Base-by-base conservation (phyloP, 371 early-diverging fungal genomes). In the Zancudomyces culisetae region DNA sequence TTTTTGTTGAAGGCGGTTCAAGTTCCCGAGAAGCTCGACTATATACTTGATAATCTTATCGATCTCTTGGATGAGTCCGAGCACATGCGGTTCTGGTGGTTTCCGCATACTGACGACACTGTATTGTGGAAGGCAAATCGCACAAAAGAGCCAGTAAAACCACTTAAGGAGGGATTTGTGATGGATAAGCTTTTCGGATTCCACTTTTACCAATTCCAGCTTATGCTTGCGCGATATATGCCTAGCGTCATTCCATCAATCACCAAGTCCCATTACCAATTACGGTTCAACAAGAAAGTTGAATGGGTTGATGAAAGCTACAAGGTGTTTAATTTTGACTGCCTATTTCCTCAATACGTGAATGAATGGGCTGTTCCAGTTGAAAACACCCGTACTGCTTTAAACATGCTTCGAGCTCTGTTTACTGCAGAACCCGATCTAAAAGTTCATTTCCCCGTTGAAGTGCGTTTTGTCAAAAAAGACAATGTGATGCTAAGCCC, bases 41-140 rank as follows among this genome's bases (percentile, higher is more conserved):
- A 71, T 10, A 67, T 83, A 20, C 53, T 85, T 28, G 59, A 72
- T n/a, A 58, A 76, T 30, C 72, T 81, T 57, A 64, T 68, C 40
- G 43, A 43, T 18, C 64, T 82, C 2, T 70, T 80, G 15, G 64
- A 73, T 20, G 77, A 79, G 8, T 78, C 84, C 2, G 81, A 86
- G 52, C 83, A 83, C 59, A 76, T 79, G n/a, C 76, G 86, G 41
- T 65, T 88, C 2, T 84, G 86, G 84, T 88, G 87, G 85, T 83
- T 79, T 55, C 87, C 89, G 6, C 80, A 85, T 54, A 81, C 84
- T 0, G 77, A 85, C 52, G 71, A 79, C 53, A 74, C 76, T 20
- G 78, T 82, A 4, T 73, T 83, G 12, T 88, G 86, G 85, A 72
- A 72, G 2, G 83, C 83, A 41, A 78, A 76, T 55, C 73, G 82